Percentiles rank a stretch among this genome's conserved stretches.
phyloP scores from a whole-genome alignment of 108 stramenopile species.

The Cyclotella sp. region DNA sequence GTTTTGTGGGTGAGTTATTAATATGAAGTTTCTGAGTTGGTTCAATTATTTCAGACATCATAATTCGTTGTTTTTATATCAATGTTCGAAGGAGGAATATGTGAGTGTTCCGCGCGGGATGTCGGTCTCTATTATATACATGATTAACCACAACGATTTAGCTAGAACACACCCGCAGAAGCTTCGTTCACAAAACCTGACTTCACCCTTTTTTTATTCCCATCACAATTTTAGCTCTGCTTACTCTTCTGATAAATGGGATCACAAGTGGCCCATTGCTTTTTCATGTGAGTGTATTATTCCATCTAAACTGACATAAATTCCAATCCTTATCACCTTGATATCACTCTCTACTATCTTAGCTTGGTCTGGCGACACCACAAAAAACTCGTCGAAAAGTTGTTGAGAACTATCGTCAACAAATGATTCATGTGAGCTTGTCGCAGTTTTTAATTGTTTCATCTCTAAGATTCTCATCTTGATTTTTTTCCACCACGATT shows the following conservation, averaged over 20 bases:
- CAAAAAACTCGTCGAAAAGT: background rate
- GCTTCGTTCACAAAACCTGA: background rate
- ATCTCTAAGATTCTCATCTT: background rate
- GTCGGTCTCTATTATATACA: too few relatives aligned
- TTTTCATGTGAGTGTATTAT: background rate
- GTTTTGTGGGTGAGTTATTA: constrained; percentile 9
- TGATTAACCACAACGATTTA: too few relatives aligned
- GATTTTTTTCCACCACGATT: background rate
- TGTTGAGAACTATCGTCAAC: constrained; percentile 16
- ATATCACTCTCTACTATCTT: background rate
- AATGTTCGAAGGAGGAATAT: constrained; percentile 2
- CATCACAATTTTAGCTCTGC: constrained; percentile 2
- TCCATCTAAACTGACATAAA: too few relatives aligned
- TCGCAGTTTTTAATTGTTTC: background rate
- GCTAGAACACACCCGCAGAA: background rate
- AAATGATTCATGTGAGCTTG: constrained; percentile 20
- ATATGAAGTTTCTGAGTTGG: background rate
- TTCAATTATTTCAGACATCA: too few relatives aligned
- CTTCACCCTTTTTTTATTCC: too few relatives aligned
- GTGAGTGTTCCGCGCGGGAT: background rate
- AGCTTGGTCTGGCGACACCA: constrained; percentile 24
- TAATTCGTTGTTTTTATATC: too few relatives aligned
- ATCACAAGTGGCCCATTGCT: background rate
- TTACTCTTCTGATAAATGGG: constrained; percentile 14
- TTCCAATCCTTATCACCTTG: background rate